A percentile compares a stretch with the other conserved stretches of the same genome.
Conservation (phyloP, 2,329 filamentous ascomycete species). For the Leptographium lundbergii region DNA sequence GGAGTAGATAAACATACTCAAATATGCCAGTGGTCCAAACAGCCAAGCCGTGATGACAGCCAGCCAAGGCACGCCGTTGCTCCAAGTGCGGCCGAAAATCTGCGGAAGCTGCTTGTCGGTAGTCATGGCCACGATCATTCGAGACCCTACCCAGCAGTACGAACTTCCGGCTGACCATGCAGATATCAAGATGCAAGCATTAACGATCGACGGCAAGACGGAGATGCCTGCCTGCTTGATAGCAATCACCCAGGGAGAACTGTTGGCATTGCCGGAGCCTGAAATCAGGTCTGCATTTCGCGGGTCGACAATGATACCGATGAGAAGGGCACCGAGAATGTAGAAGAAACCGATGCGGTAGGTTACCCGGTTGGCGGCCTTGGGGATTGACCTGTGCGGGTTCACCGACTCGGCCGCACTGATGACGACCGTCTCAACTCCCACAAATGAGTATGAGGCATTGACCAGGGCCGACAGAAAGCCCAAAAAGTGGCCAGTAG, state of each 20-base stretch:
- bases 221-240: slow-evolving; percentile 54
- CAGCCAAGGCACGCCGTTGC: slow-evolving; percentile 41
- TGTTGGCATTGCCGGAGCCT: slow-evolving; percentile 23
- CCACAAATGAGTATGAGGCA: slow-evolving; percentile 49
- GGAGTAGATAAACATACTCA: slow-evolving; percentile 35
- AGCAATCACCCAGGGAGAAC: slow-evolving; percentile 55
- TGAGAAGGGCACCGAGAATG: slow-evolving; percentile 17
- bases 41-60: slow-evolving; percentile 41
- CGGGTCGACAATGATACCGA: slow-evolving; percentile 18
- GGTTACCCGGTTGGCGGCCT: slow-evolving; percentile 13
- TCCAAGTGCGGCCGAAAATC: slow-evolving; percentile 38
- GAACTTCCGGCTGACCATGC: slow-evolving; percentile 59
- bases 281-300: slow-evolving; percentile 18
- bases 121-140: slow-evolving; percentile 45
- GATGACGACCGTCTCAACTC: slow-evolving; percentile 37
- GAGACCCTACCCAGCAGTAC: slow-evolving; percentile 44
- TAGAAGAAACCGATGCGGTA: slow-evolving; percentile 20
- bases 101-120: slow-evolving; percentile 44
- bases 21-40: slow-evolving; percentile 53
- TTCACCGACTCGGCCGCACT: slow-evolving; percentile 10
- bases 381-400: slow-evolving; percentile 11
- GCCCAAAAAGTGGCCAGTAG: slow-evolving; percentile 40
- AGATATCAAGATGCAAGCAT: slow-evolving; percentile 61
- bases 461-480: slow-evolving; percentile 43
- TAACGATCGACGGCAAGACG: slow-evolving; percentile 58